Evolutionary conservation across 2,329 filamentous ascomycete species (phyloP), one percentile per base, ranked within the genome.

Genomic region (Fusarium equiseti): DNA sequence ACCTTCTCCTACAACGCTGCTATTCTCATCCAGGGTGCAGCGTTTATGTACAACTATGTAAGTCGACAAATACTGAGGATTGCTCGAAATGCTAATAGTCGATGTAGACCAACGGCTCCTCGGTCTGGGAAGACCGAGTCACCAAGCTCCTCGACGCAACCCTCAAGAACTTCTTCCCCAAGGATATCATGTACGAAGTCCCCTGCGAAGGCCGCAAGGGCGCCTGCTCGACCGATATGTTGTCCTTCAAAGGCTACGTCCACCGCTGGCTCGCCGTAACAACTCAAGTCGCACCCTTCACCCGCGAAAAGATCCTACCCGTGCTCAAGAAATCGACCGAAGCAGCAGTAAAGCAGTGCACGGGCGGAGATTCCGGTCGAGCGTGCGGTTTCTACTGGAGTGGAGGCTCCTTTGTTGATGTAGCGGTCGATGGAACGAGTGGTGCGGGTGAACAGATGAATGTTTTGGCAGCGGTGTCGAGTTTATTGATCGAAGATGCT

Each of bases 191-290:
- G 72, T 88, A 82, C 59, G 92, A 95, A 78, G 80, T 88, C 5
- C 83, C 89, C 15, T 95, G 92, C 80, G 91, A 94, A 72, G 73
- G 76, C 35, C 73, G 77, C 29, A 81, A 84, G 5, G 80, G 76
- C 24, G 85, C 81, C 22, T 95, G 93, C 82, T 90, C 90, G 62
- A 84, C 87, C 50, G 93, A 95, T 74, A 92, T 94, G 84, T 80
- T 88, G 64, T 88, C 88, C 3, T 94, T 91, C 86, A 93, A 93
- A 79, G 91, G 90, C 42, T 90, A 90, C 62, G 82, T 92, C 20
- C 85, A 89, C 71, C 86, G 89, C 43, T 92, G 90, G 89, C 82
- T 93, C 71, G 84, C 87, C 6, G 83, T 86, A 24, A 84, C 87
- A 2, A 86, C 88, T 4, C 84, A 90, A 70, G 60, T 93, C n/a